Percentiles rank a stretch among this genome's conserved stretches.
Conservation (phyloP, 1,284 basidiomycete genomes). For the Pascua sp. region DNA sequence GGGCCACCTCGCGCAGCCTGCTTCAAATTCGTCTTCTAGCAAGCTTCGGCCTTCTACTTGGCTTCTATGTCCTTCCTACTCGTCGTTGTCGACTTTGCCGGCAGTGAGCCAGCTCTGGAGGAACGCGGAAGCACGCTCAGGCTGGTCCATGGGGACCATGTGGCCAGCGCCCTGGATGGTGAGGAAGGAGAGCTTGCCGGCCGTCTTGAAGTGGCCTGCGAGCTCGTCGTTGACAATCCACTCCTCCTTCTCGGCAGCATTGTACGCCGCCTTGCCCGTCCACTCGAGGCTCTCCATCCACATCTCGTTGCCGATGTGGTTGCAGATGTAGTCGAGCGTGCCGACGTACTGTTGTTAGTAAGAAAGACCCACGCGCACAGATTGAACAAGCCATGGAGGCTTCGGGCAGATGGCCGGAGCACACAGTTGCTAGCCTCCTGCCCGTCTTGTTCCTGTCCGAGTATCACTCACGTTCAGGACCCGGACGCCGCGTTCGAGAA, state of each 20-base stretch:
- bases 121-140: conserved; percentile 45
- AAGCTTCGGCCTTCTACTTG: too few relatives aligned
- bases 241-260: conserved; percentile 47
- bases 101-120: conserved; percentile 45
- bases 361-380: not conserved
- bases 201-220: conserved; percentile 59
- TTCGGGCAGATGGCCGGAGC: too few relatives aligned
- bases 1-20: too few relatives aligned
- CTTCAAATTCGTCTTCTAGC: too few relatives aligned
- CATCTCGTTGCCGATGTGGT: conserved; percentile 63
- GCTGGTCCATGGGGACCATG: conserved; percentile 52
- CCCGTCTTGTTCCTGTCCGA: not conserved
- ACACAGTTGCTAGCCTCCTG: not conserved
- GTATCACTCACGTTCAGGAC: conserved; percentile 56
- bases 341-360: conserved; percentile 29
- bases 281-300: conserved; percentile 64
- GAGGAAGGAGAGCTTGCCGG: conserved; percentile 56
- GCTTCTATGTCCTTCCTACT: too few relatives aligned
- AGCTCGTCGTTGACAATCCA: conserved; percentile 52
- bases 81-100: conserved; percentile 9
- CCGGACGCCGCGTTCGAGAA: conserved; percentile 70
- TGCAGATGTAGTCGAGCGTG: conserved; percentile 68
- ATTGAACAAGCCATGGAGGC: too few relatives aligned
- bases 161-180: conserved; percentile 44
- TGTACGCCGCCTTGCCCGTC: conserved; percentile 59